Evolutionary conservation across 2,329 filamentous ascomycete species (phyloP).

Genomic region (Apiospora malaysiana): DNA sequence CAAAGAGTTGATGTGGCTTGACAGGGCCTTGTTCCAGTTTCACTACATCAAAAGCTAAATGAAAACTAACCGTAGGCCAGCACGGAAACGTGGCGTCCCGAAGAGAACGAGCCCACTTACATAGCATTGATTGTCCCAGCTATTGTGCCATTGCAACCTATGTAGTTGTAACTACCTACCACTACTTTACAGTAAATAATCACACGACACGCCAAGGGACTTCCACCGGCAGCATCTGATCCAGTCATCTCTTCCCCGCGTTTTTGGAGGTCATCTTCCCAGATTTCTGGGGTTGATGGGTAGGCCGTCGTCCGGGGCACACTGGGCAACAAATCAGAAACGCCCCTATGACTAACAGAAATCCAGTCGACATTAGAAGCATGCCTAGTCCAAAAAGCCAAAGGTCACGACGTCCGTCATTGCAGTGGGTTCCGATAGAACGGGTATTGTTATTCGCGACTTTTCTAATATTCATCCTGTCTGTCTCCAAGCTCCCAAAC

Average conservation of each 20-base stretch:
- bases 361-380: not conserved
- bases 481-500: not conserved
- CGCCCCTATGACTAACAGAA: conserved; percentile 5
- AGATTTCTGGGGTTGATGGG: conserved; percentile 6
- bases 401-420: conserved; percentile 11
- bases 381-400: not conserved
- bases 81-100: conserved; percentile 4
- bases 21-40: not conserved
- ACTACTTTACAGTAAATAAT: not conserved
- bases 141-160: no score
- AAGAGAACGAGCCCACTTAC: not conserved
- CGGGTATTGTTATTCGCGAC: not conserved
- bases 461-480: not conserved
- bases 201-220: conserved; percentile 13
- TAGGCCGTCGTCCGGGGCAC: not conserved
- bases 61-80: not conserved
- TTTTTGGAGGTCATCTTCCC: conserved; percentile 11
- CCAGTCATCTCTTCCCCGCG: conserved; percentile 18
- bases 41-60: not conserved
- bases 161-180: no score
- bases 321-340: not conserved
- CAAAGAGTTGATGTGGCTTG: not conserved
- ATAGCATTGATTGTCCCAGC: not conserved
- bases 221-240: conserved; percentile 1
- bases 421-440: not conserved